These are phyloP conservation scores for Heterobasidion occidentale DNA, from an alignment of 1,284 basidiomycete species.

Conservation along the genomic window DNA sequence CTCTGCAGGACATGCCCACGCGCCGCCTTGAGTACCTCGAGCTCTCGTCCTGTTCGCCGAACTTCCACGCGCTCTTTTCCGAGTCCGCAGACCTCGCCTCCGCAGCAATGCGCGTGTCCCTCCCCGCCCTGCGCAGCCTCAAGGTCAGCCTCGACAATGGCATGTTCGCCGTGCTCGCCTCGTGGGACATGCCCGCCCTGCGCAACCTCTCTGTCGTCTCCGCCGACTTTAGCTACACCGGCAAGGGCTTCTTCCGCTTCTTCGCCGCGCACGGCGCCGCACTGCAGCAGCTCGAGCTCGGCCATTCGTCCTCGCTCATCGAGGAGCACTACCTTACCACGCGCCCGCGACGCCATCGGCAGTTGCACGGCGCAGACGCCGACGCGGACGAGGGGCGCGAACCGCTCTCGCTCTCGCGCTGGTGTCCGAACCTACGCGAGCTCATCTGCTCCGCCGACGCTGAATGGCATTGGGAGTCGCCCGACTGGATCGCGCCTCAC, in stretches of 20 bases:
- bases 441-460: slow-evolving; percentile 69
- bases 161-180: slow-evolving; percentile 55
- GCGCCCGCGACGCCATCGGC: slow-evolving; percentile 21
- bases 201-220: slow-evolving; percentile 57
- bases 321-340: slow-evolving; percentile 54
- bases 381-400: slow-evolving; percentile 5
- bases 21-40: slow-evolving; percentile 49
- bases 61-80: slow-evolving; percentile 17
- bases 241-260: slow-evolving; percentile 53
- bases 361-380: slow-evolving; percentile 16
- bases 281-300: slow-evolving; percentile 58
- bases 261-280: slow-evolving; percentile 56
- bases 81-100: slow-evolving; percentile 14
- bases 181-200: slow-evolving; percentile 51
- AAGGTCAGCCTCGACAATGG: slow-evolving; percentile 65
- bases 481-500: slow-evolving; percentile 76
- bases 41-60: slow-evolving; percentile 36
- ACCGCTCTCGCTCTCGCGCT: slow-evolving; percentile 41
- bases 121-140: slow-evolving; percentile 55
- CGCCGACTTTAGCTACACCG: slow-evolving; percentile 59
- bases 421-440: slow-evolving; percentile 58
- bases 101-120: slow-evolving; percentile 20
- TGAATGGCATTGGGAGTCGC: slow-evolving; percentile 71
- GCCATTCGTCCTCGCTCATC: slow-evolving; percentile 57
- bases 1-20: slow-evolving; percentile 41